A percentile compares a stretch with the other conserved stretches of the same genome.
Conservation (phyloP, 441 rosid species). For the Arabidopsis hybrid region DNA sequence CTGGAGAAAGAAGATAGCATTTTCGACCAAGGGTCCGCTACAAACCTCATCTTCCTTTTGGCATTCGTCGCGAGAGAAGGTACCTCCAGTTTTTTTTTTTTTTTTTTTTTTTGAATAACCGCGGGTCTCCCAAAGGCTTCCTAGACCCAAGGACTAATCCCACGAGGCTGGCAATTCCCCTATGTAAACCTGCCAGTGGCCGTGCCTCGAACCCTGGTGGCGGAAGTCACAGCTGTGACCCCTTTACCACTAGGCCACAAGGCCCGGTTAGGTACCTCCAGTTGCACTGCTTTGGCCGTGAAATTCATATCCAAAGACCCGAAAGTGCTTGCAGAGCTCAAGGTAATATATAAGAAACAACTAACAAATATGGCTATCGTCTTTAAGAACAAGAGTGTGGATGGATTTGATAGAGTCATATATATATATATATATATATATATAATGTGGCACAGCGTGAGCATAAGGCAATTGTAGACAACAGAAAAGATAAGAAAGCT, state of each 20-base stretch:
- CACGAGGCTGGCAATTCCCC: too few species aligned
- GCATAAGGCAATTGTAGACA: slow-evolving; percentile 45
- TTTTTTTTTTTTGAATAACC: too few species aligned
- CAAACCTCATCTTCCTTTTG: background rate
- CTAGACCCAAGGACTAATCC: too few species aligned
- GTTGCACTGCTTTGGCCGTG: background rate
- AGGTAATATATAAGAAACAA: background rate
- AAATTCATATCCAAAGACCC: slow-evolving; percentile 2
- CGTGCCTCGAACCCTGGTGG: too few species aligned
- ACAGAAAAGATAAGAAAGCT: slow-evolving; percentile 9
- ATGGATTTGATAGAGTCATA: background rate
- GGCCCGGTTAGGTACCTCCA: too few species aligned
- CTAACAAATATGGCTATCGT: background rate
- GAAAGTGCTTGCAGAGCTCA: slow-evolving; percentile 8
- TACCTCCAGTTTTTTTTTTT: too few species aligned
- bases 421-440: background rate
- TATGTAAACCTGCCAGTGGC: too few species aligned
- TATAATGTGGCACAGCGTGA: slow-evolving; percentile 44
- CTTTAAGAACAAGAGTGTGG: background rate
- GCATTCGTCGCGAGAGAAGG: background rate
- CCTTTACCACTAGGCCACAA: too few species aligned
- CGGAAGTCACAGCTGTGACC: too few species aligned
- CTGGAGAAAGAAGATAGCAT: slow-evolving; percentile 16
- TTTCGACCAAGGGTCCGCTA: background rate
- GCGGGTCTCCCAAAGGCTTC: too few species aligned